phyloP scores from a whole-genome alignment of 1,139 yeast genomes.

The Blastobotrys malaysiensis region DNA sequence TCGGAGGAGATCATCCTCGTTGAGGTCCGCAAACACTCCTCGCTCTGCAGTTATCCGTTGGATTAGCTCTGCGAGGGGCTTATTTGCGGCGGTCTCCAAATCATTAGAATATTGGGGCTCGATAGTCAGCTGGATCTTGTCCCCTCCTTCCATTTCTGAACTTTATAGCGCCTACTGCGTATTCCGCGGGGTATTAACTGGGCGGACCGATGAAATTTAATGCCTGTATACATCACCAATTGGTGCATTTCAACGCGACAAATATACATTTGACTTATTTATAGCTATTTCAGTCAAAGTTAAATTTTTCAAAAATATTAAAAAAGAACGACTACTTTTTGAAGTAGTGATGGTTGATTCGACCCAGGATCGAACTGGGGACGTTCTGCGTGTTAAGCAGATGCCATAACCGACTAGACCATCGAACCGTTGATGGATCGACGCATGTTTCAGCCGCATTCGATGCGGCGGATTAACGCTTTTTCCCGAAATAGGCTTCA shows the following conservation, averaged over 20 bases:
- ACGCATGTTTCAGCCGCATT: not conserved
- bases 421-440: slow-evolving; percentile 46
- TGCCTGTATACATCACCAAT: too few relatives aligned
- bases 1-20: slow-evolving; percentile 49
- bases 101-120: not conserved
- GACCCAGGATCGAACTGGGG: slow-evolving; percentile 99
- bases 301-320: not conserved
- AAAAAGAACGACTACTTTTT: not conserved
- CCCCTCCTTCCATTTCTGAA: not conserved
- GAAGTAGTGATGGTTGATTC: slow-evolving; percentile 47
- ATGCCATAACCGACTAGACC: slow-evolving; percentile 99
- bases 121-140: not conserved
- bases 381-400: slow-evolving; percentile 99
- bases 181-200: not conserved
- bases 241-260: too few relatives aligned
- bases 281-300: not conserved
- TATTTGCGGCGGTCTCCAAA: not conserved
- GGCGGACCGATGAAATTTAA: too few relatives aligned
- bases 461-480: not conserved
- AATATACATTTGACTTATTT: not conserved
- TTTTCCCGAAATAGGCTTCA: not conserved
- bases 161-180: too few relatives aligned
- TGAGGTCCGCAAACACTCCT: slow-evolving; percentile 45
- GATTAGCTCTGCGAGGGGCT: slow-evolving; percentile 36
- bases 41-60: slow-evolving; percentile 43